These are phyloP conservation scores for Calonectria henricotiae DNA, from an alignment of 2,329 filamentous ascomycete species.

Conservation along the genomic window DNA sequence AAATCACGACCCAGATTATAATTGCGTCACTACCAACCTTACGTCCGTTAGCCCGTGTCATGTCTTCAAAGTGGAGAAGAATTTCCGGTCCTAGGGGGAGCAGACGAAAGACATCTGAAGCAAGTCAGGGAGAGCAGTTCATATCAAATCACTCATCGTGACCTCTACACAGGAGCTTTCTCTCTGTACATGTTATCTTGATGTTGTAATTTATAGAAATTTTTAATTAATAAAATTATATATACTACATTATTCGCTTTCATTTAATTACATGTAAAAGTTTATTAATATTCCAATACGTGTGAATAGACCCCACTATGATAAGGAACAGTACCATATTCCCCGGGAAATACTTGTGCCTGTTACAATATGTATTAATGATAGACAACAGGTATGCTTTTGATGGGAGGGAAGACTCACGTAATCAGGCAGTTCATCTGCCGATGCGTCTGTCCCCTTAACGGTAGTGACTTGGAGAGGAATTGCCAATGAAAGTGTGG, in stretches of 20 bases:
- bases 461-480: not conserved
- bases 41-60: not conserved
- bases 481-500: not conserved
- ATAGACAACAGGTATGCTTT: no score
- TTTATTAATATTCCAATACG: not conserved
- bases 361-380: not conserved
- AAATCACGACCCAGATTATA: conserved; percentile 23
- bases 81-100: not conserved
- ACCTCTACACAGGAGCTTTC: not conserved
- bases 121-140: not conserved
- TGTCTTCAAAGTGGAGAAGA: conserved; percentile 8
- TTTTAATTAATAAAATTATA: not conserved
- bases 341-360: conserved; percentile 1
- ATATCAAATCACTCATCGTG: not conserved
- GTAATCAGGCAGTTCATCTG: not conserved
- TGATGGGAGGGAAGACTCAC: not conserved
- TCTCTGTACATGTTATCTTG: no score
- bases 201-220: not conserved
- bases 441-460: not conserved
- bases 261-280: not conserved
- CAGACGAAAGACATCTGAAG: not conserved
- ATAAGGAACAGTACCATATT: not conserved
- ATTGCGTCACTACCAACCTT: conserved; percentile 3
- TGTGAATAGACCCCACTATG: not conserved
- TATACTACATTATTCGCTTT: not conserved